Evolutionary conservation across 1,139 yeast species (phyloP), one percentile per base, ranked within the genome.

Genomic region (Lodderomyces oxycetoniae): DNA sequence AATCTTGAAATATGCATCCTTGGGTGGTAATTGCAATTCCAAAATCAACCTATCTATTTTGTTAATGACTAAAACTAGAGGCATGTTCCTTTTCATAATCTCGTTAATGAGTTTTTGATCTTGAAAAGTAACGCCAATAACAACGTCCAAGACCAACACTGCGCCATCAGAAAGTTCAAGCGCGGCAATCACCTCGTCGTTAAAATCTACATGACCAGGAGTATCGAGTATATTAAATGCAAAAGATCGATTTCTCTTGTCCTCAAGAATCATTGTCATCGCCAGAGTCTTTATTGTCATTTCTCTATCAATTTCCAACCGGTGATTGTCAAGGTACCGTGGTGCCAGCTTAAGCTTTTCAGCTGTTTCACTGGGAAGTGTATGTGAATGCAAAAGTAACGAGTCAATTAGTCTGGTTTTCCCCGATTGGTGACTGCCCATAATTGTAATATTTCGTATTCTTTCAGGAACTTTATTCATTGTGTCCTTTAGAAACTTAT

Each of bases 131-230:
- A 87, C 52, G 0, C 97, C 97, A 52, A 89, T 96, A 1, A 87
- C 79, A 1, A 73, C 81, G 55, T 93, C 98, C n/a, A 91, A 63
- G 1, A 87, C 83, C 1, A 89, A 55, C 0, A 81, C 61, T 0
- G 74, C 75, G 2, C 82, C 78, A 44, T 91, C 97, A 0, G 73
- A 73, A 1, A 78, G 64, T 20, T 75, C 56, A 14, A 80, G 54
- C 0, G 83, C 73, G 1, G 77, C 69, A 0, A 76, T 67, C 3
- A 77, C 62, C 47, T 91, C 97, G 50, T 86, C 96, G 21, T 69
- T 58, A 51, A 91, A 91, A 48, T 87, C 81, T 1, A 75, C 72
- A 57, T 91, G 97, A 0, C 99, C 99, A 0, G 99, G 99, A 0
- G 95, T 69, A 49, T 93, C 98, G 1, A 87, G 44, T 3, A 88